phyloP scores from a whole-genome alignment of 176 grass and related monocot species.

The Oryza coarctata region DNA sequence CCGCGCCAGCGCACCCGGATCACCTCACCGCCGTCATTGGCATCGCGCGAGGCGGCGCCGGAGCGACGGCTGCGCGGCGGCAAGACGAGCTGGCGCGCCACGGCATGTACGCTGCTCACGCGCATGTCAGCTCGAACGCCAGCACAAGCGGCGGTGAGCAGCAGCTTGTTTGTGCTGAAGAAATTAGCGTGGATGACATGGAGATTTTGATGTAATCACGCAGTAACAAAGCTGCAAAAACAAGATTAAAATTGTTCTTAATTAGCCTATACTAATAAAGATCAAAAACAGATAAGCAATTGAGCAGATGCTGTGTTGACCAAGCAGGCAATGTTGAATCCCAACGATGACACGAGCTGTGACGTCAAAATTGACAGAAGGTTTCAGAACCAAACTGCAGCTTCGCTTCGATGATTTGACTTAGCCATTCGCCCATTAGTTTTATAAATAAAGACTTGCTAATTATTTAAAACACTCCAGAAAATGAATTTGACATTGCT shows the following conservation, averaged over 20 bases:
- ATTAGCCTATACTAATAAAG: background rate
- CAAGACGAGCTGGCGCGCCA: too few relatives aligned
- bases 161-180: background rate
- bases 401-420: background rate
- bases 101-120: background rate
- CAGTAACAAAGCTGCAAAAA: background rate
- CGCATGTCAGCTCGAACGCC: background rate
- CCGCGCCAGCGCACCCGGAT: background rate
- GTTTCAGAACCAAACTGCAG: background rate
- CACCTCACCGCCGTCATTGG: background rate
- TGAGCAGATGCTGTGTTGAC: background rate
- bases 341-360: background rate
- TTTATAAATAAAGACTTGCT: too few relatives aligned
- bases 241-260: background rate
- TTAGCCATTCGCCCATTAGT: background rate
- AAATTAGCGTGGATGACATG: slow-evolving; percentile 47
- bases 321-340: background rate
- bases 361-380: background rate
- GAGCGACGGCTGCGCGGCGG: background rate
- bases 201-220: slow-evolving; percentile 46
- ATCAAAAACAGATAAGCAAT: background rate
- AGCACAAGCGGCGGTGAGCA: background rate
- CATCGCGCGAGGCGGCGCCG: background rate
- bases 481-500: too few relatives aligned
- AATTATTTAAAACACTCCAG: too few relatives aligned